Evolutionary conservation across 768 basidiomycete species (phyloP), one percentile per base, ranked within the genome.

Genomic region (Trametes coccinea): DNA sequence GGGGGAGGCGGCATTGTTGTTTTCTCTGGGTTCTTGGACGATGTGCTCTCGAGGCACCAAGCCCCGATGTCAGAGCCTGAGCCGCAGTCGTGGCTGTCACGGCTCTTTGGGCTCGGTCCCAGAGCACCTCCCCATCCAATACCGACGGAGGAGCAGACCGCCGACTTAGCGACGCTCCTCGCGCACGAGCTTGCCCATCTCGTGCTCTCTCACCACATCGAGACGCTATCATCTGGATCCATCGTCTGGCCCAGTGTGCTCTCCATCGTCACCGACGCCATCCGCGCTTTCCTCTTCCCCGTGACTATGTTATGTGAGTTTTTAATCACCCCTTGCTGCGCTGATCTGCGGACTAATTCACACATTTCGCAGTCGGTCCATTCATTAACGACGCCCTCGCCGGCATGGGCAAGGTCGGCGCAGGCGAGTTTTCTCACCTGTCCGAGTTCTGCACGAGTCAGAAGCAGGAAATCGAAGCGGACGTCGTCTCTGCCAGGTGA

Each of bases 171-270:
- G 1, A 88, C 93, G 58, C 83, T 99, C 1, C 82, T 99, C 4
- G 88, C 95, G 1, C 97, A 99, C 71, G 97, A 99, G 73, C 83
- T 98, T 57, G 84, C 95, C 0, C 97, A 99, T 77, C 80, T 99
- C 30, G 76, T 98, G 43, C 81, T 97, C 1, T 88, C 91, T 0
- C 95, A 97, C 71, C 95, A 97, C 73, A 79, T 97, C 44, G 94
- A 97, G 75, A 90, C 93, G 2, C 76, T 97, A n/a, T 93, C 93
- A 0, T 90, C 90, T 13, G 84, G 83, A 22, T 88, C 88, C 4
- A 85, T 98, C 65, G 83, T 96, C 47, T 79, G 93, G 41, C 95
- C 95, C 0, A 89, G 88, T 31, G 78, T 91, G 13, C 74, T 93
- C 46, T 90, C 91, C 1, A 87, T 98, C 64, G 65, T 84, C 13